Base-by-base conservation (phyloP, 441 rosid genomes). In the Croton laevigatus region DNA sequence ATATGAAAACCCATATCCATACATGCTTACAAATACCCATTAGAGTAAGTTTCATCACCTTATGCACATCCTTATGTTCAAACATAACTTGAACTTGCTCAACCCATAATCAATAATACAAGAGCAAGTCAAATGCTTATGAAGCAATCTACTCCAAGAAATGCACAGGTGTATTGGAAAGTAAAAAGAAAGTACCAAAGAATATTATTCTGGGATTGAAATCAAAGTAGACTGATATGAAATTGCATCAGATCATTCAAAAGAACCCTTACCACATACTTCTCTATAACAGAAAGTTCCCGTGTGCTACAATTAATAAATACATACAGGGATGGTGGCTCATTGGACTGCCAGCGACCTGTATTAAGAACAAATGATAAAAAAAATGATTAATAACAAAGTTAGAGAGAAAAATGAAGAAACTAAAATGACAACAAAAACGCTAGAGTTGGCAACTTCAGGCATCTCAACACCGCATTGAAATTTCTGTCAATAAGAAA, bases 281-380 rank as follows among this genome's bases (percentile, higher is more conserved):
- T 89, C 91, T 94, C 97, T 80, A 94, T 84, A 34, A 70, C 78
- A 76, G 91, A 78, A 70, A 94, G 97, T 73, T 94, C 97, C 16
- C 87, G 86, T 8, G 97, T 91, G 84, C 97, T 94, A 76, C 94
- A 90, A 69, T 89, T 91, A 67, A 94, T 82, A 78, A 91, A 94
- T 49, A 90, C 71, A 75, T 89, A 89, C 54, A 94, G 82, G 22
- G 93, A 79, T 59, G 97, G 98, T 49, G 91, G 93, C 79, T 85
- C 88, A 70, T 76, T 80, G 69, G 94, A 71, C 78, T 84, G 82
- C 98, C 97, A 94, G 72, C 88, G 82, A 79, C 87, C 97, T 94
- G 89, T 75, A 79, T 62, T 76, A 52, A 32, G 45, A 66, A 76
- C 63, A 42, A 65, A 75, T 73, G 20, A 59, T 11, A 46, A 40